Evolutionary conservation across 2,329 filamentous ascomycete genomes (phyloP).

Genomic region (Beauveria scarabaeidicola): DNA sequence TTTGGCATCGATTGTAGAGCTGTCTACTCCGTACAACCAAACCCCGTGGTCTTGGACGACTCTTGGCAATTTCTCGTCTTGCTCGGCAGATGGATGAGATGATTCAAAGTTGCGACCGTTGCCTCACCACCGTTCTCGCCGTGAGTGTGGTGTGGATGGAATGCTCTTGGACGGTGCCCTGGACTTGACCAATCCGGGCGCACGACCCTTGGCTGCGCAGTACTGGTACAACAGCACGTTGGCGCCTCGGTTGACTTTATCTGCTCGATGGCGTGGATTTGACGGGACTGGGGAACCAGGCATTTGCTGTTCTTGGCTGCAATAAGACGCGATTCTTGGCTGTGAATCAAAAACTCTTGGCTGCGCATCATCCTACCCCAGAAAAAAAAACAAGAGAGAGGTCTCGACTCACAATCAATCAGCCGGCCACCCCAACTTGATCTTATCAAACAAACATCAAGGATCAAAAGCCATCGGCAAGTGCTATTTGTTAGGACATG

Average conservation of each 20-base stretch:
- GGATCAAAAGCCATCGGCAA: not conserved
- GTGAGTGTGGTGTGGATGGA: conserved; percentile 4
- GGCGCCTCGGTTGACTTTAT: not conserved
- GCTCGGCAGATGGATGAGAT: conserved; percentile 3
- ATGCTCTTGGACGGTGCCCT: not conserved
- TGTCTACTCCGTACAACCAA: too few species aligned
- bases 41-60: too few species aligned
- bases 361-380: not conserved
- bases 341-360: not conserved
- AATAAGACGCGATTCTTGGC: not conserved
- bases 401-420: not conserved
- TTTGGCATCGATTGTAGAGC: too few species aligned
- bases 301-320: not conserved
- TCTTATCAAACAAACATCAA: not conserved
- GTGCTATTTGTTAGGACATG: not conserved
- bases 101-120: not conserved
- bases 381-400: not conserved
- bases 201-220: not conserved
- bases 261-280: not conserved
- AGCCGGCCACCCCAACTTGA: not conserved
- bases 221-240: not conserved
- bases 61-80: not conserved
- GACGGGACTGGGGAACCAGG: not conserved
- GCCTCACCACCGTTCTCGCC: conserved; percentile 6
- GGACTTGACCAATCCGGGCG: not conserved